Conservation (phyloP, 2,329 filamentous ascomycete species). For the Claviceps sp. region DNA sequence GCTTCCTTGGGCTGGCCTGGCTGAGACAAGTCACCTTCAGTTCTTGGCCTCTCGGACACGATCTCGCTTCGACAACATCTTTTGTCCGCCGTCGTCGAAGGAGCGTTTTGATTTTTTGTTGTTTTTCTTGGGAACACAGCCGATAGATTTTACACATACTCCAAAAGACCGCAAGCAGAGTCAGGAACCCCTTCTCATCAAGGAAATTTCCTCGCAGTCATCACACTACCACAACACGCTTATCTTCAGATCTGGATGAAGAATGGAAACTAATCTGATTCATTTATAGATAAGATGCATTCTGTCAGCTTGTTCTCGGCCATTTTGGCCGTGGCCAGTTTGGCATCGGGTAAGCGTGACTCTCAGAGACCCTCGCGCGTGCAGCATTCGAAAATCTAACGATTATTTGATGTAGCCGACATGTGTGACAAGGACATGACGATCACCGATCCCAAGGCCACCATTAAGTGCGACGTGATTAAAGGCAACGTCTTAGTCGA, state of each 20-base stretch:
- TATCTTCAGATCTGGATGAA: neutral
- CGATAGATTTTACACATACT: slow-evolving; percentile 10
- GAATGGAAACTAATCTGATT: neutral
- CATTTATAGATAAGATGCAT: slow-evolving; percentile 27
- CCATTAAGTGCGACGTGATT: slow-evolving; percentile 55
- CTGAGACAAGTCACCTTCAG: neutral
- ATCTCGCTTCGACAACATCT: slow-evolving; percentile 10
- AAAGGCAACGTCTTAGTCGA: slow-evolving; percentile 55
- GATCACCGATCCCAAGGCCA: slow-evolving; percentile 47
- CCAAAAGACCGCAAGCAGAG: slow-evolving; percentile 7
- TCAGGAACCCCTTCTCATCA: slow-evolving; percentile 4
- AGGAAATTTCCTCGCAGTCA: neutral
- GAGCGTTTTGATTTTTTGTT: neutral
- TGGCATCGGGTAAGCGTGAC: slow-evolving; percentile 29
- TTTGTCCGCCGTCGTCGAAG: slow-evolving; percentile 9
- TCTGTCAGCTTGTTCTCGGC: slow-evolving; percentile 31
- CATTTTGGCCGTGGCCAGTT: slow-evolving; percentile 27
- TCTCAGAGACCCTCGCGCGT: no score
- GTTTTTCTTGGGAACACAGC: slow-evolving; percentile 12
- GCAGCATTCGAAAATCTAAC: neutral
- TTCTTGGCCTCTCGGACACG: neutral
- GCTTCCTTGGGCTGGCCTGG: slow-evolving; percentile 2
- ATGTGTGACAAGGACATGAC: slow-evolving; percentile 41
- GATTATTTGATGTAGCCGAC: slow-evolving; percentile 11
- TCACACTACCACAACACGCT: neutral